A percentile compares a stretch with the other conserved stretches of the same genome.
Conservation (phyloP, 345 rosid genomes). For the Salix viminalis region DNA sequence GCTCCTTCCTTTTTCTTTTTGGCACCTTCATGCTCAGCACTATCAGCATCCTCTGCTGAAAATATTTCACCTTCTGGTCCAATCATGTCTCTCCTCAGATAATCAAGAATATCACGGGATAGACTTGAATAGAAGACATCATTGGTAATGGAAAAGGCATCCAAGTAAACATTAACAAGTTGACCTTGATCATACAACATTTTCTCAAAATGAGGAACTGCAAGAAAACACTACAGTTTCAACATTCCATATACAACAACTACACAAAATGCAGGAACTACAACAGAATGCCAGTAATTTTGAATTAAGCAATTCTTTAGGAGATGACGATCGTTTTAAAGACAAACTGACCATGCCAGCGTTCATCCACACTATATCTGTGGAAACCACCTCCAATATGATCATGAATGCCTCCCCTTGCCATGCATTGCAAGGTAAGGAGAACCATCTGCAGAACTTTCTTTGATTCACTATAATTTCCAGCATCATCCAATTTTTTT, state of each 20-base stretch:
- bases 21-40: conserved; percentile 61
- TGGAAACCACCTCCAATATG: conserved; percentile 96
- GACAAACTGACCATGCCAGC: conserved; percentile 80
- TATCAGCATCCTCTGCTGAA: conserved; percentile 96
- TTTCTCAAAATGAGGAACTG: conserved; percentile 99
- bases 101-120: conserved; percentile 73
- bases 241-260: background rate
- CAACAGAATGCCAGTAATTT: no score
- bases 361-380: conserved; percentile 91
- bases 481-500: conserved; percentile 59
- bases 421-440: conserved; percentile 83
- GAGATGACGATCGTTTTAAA: background rate
- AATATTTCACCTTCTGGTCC: conserved; percentile 76
- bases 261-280: no score
- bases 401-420: conserved; percentile 92
- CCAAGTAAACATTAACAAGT: conserved; percentile 70
- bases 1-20: conserved; percentile 79
- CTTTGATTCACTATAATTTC: conserved; percentile 45
- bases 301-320: background rate
- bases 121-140: conserved; percentile 58
- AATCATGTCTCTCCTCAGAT: conserved; percentile 88
- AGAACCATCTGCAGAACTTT: conserved; percentile 52
- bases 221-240: conserved; percentile 23
- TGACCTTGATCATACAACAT: conserved; percentile 95
- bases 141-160: conserved; percentile 63